Base-by-base conservation (phyloP, 768 basidiomycete species). In the Mycena galericulata region DNA sequence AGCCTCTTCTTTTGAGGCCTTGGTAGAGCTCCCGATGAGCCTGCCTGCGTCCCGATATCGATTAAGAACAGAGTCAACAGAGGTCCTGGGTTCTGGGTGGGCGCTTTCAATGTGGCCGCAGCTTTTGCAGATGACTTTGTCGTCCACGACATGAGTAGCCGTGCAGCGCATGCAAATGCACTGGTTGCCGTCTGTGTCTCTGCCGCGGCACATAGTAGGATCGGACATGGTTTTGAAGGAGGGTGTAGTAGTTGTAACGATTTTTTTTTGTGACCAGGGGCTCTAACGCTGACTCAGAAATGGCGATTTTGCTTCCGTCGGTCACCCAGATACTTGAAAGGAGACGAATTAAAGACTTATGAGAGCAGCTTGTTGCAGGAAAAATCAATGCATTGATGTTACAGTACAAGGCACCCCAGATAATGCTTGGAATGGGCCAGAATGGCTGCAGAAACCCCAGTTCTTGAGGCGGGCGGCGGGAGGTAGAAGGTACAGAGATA, bases 1-100 rank as follows among this genome's bases (percentile, higher is more conserved):
- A 9, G 66, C 66, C 38, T 67, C 65, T 40, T 60, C 50, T 15
- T 29, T n/a, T 34, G 63, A 49, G 32, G 47, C 55, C 29, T 57
- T 65, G 40, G 18, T n/a, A 22, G 56, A 29, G 50, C 2, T 18
- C 18, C 49, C 17, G 50, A 32, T 6, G 29, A 32, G 26, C 50
- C 29, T 3, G n/a, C 11, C 27, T 4, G 53, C 55, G 18, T 65
- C 54, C 8, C 34, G 43, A 18, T 56, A 57, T 10, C 54, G 36
- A 15, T 36, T 4, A 12, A 65, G 18, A 11, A 56, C 20, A 11
- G 32, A 0, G 4, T 26, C n/a, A 11, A 29, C 20, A 30, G 14
- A 26, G 17, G 32, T 30, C 27, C 36, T 56, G 24, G 63, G 17
- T n/a, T n/a, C n/a, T n/a, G 63, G 63, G 11, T 65, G 63, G 32